Conservation (phyloP, 1,139 yeast species). For the Yamadazyma dushanensis region DNA sequence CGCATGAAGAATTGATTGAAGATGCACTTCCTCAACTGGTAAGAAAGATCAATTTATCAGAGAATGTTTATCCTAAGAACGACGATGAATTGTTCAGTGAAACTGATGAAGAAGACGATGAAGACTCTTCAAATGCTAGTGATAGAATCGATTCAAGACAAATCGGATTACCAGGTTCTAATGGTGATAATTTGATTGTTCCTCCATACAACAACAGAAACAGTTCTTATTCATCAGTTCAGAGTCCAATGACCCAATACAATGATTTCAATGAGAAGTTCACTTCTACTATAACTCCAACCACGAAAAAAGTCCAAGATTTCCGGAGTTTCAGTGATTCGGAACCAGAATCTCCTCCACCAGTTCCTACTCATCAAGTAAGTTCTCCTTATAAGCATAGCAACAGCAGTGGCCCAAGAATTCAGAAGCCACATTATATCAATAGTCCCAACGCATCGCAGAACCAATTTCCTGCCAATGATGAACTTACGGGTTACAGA, state of each 20-base stretch:
- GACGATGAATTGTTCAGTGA: conserved; percentile 43
- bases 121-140: conserved; percentile 18
- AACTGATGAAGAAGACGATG: conserved; percentile 23
- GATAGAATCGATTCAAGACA: conserved; percentile 29
- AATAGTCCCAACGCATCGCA: conserved; percentile 38
- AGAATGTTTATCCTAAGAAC: conserved; percentile 38
- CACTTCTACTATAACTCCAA: conserved; percentile 20
- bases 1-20: conserved; percentile 36
- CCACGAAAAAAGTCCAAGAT: conserved; percentile 13
- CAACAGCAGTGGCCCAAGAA: conserved; percentile 7
- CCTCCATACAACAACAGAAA: conserved; percentile 31
- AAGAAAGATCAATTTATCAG: conserved; percentile 27
- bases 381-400: conserved; percentile 12
- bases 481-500: conserved; percentile 15
- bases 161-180: conserved; percentile 21
- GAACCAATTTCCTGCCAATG: conserved; percentile 23
- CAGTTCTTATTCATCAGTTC: conserved; percentile 43
- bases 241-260: conserved; percentile 54
- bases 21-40: conserved; percentile 35
- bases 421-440: conserved; percentile 32
- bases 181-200: conserved; percentile 19
- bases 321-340: conserved; percentile 14
- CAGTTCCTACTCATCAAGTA: conserved; percentile 25
- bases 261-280: conserved; percentile 53
- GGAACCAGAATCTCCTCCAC: conserved; percentile 18